Conservation (phyloP, 2,329 filamentous ascomycete genomes). For the Trichoderma brevicompactum region DNA sequence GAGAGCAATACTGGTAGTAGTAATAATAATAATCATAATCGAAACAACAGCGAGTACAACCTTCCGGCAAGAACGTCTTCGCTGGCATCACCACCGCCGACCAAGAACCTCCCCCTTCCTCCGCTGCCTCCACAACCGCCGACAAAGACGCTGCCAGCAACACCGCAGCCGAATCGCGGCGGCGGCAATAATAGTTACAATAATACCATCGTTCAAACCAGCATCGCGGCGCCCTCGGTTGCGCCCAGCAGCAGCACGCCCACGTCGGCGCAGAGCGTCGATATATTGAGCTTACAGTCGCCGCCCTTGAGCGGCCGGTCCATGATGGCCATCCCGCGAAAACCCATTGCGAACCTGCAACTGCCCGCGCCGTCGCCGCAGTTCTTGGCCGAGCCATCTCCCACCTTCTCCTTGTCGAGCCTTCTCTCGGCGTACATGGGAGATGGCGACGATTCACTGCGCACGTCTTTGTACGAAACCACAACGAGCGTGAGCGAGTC, state of each 20-base stretch:
- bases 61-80: constrained; percentile 19
- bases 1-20: constrained; percentile 26
- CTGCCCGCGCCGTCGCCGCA: constrained; percentile 33
- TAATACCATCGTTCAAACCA: not conserved
- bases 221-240: constrained; percentile 34
- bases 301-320: constrained; percentile 28
- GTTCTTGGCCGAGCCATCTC: constrained; percentile 42
- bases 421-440: constrained; percentile 60
- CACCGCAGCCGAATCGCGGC: constrained; percentile 32
- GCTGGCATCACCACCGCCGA: constrained; percentile 13
- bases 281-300: constrained; percentile 5
- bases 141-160: constrained; percentile 30
- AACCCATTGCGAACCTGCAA: constrained; percentile 38
- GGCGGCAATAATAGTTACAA: constrained; percentile 29
- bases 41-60: constrained; percentile 16
- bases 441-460: constrained; percentile 50
- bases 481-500: constrained; percentile 28
- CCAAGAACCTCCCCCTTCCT: constrained; percentile 18
- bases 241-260: constrained; percentile 25
- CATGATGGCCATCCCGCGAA: constrained; percentile 45
- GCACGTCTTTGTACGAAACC: constrained; percentile 26
- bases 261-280: not conserved
- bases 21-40: not conserved
- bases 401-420: constrained; percentile 57
- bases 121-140: constrained; percentile 22